Evolutionary conservation across 108 stramenopile species (phyloP).

Genomic region (Cyclotella cryptica): DNA sequence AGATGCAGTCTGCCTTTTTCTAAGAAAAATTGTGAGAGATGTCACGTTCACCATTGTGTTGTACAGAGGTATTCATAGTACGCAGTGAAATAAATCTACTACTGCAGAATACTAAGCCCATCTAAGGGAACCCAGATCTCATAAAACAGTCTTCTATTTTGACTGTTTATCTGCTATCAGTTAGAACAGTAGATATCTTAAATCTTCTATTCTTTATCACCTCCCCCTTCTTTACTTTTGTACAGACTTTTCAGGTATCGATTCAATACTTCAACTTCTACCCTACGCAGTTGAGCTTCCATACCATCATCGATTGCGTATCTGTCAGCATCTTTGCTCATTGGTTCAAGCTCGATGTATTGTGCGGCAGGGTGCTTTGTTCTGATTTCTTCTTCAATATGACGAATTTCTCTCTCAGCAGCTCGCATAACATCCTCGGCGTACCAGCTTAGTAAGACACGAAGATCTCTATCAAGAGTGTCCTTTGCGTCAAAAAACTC

Average conservation of each 20-base stretch:
- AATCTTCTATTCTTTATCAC: constrained; percentile 2
- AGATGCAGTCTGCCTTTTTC: too few relatives aligned
- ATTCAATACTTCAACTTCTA: constrained; percentile 75
- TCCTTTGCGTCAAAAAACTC: constrained; percentile 66
- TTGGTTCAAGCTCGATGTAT: constrained; percentile 98
- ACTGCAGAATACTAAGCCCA: too few relatives aligned
- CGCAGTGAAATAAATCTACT: too few relatives aligned
- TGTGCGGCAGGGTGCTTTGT: constrained; percentile 92
- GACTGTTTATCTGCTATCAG: neutral
- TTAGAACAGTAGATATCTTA: neutral
- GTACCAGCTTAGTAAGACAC: constrained; percentile 92
- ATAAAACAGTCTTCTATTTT: too few relatives aligned
- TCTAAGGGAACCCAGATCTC: too few relatives aligned
- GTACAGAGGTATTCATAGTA: too few relatives aligned
- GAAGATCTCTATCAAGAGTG: constrained; percentile 80
- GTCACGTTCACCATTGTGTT: too few relatives aligned
- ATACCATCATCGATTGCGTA: constrained; percentile 89
- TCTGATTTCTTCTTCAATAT: constrained; percentile 94
- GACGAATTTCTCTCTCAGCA: constrained; percentile 94
- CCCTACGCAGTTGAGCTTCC: constrained; percentile 68
- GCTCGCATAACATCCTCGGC: constrained; percentile 98
- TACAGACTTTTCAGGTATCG: constrained; percentile 69
- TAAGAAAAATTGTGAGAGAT: too few relatives aligned
- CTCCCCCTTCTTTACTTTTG: constrained; percentile 18
- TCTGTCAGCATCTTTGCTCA: constrained; percentile 81